These are phyloP conservation scores for Trichoderma polysporum DNA, from an alignment of 2,329 filamentous ascomycete genomes.

Conservation along the genomic window DNA sequence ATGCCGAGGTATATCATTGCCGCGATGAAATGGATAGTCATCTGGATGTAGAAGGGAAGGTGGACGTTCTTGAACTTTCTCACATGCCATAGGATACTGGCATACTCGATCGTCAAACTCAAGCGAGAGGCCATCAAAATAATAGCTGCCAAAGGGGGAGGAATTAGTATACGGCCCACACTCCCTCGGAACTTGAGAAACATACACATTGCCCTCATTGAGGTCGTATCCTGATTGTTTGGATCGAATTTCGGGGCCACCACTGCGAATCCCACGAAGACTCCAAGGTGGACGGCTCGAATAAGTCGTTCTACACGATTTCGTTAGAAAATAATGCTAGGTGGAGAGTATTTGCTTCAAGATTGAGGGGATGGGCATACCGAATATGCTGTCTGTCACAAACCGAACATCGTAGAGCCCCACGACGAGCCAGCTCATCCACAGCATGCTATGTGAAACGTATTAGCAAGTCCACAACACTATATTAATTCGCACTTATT, in stretches of 20 bases:
- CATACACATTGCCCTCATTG: conserved; percentile 44
- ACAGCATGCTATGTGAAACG: conserved; percentile 49
- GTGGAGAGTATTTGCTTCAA: no score
- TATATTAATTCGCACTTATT: no score
- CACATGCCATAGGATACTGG: conserved; percentile 45
- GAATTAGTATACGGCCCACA: background rate
- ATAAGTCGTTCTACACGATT: conserved; percentile 47
- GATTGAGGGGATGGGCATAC: conserved; percentile 24
- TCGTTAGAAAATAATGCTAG: no score
- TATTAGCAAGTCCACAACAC: background rate
- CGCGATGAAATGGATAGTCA: conserved; percentile 36
- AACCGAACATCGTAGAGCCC: conserved; percentile 66
- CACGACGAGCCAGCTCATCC: conserved; percentile 68
- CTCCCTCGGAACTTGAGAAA: no score
- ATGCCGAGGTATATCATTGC: conserved; percentile 43
- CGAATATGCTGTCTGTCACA: conserved; percentile 62
- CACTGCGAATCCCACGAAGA: conserved; percentile 65
- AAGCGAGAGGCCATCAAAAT: conserved; percentile 54
- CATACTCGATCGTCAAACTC: conserved; percentile 55
- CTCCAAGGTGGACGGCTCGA: conserved; percentile 60
- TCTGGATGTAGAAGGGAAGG: conserved; percentile 38
- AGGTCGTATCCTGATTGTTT: conserved; percentile 36
- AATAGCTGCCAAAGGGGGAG: conserved; percentile 32
- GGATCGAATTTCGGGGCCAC: conserved; percentile 51
- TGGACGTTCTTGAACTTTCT: conserved; percentile 40